Conservation (phyloP, 208 protist genomes). For the Crithidia sp. region DNA sequence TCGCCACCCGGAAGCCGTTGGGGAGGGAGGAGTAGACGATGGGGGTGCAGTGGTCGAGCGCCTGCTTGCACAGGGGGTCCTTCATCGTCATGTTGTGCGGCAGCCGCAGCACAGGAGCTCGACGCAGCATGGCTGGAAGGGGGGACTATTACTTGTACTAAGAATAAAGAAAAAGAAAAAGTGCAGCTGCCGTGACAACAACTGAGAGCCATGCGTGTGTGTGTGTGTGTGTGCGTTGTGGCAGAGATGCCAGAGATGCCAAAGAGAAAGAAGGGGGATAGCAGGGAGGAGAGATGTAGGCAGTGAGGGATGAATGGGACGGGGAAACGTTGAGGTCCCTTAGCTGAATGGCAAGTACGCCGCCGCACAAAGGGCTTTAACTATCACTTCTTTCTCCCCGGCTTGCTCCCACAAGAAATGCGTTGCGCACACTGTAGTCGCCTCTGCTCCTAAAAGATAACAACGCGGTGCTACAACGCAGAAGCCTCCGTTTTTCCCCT, state of each 20-base stretch:
- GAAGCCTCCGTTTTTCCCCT: no score
- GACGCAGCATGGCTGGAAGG: slow-evolving; percentile 15
- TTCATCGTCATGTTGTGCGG: slow-evolving; percentile 65
- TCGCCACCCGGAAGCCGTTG: slow-evolving; percentile 98
- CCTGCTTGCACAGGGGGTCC: slow-evolving; percentile 50
- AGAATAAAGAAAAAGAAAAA: not conserved
- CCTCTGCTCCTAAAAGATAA: no score
- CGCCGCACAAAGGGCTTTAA: no score
- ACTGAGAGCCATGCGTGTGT: not conserved
- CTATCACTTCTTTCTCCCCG: no score
- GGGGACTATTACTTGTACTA: not conserved
- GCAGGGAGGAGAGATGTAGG: not conserved
- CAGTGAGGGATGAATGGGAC: not conserved
- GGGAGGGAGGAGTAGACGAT: slow-evolving; percentile 92
- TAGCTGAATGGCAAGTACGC: no score
- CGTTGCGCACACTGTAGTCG: no score
- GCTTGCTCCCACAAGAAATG: no score
- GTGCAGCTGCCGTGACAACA: no score
- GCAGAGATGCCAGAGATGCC: no score
- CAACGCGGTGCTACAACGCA: no score
- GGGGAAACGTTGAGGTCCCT: no score
- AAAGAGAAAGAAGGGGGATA: not conserved
- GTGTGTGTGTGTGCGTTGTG: not conserved
- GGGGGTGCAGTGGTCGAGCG: slow-evolving; percentile 70
- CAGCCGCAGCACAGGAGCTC: slow-evolving; percentile 20